Evolutionary conservation across 805 yeast genomes (phyloP), one percentile per base, ranked within the genome.

Genomic region (Kluyveromyces starmeri): DNA sequence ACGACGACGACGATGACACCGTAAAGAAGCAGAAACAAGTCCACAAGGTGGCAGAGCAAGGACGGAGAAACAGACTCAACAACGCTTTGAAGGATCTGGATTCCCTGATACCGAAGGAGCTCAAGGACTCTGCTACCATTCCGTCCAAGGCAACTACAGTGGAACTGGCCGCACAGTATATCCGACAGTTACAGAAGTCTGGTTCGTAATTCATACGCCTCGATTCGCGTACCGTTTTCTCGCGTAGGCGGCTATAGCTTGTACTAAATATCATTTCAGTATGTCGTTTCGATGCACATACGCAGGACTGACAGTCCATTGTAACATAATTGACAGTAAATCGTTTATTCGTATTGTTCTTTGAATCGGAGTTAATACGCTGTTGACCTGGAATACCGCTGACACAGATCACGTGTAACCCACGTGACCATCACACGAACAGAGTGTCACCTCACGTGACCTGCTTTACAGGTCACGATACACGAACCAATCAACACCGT

Each of bases 91-190:
- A 74, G 28, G 95, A 83, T 27, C 63, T 89, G 39, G 78, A 79
- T 7, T 48, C 64, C 7, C 59, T 85, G 41, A 68, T 89, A 15
- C 94, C 95, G 0, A 72, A 76, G 5, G 55, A 57, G 16, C 62
- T 75, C 47, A 73, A 69, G 37, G 79, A 72, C 22, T 67, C 72
- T 10, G 71, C 73, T 10, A 45, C 64, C 3, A 78, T 83, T 21
- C 94, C 94, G 1, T 79, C 94, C 18, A 89, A 89, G 51, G 97
- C 97, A 2, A 86, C 94, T 2, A 89, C 96, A 0, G 96, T 92
- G 3, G 98, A 89, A 55, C 64, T 85, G 50, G 95, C 96, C 0
- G 75, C 82, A 17, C 62, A 62, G 15, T 83, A 82, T 51, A 86
- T 89, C 37, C 58, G 62, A 31, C 55, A 60, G 21, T 56, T 79